Evolutionary conservation across 1,284 basidiomycete species (phyloP), one percentile per base, ranked within the genome.

Genomic region (Cutaneotrichosporon dermatis): DNA sequence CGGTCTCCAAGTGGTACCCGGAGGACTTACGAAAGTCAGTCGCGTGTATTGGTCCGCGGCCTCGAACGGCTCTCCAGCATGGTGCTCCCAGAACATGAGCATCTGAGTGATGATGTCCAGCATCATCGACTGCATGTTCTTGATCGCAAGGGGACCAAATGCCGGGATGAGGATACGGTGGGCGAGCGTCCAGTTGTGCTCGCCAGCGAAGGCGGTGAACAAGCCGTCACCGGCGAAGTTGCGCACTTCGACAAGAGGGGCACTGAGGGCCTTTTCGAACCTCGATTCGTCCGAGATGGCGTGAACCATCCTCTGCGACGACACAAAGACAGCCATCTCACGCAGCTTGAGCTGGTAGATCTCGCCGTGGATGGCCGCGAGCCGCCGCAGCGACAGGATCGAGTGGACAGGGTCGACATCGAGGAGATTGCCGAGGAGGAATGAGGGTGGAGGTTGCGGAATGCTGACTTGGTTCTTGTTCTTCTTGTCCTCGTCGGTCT

Each of bases 141-240:
- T 78, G 60, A 83, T 80, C 2, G 78, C 75, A 10, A 78, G 66
- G 0, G 81, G 80, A 34, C 82, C 81, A 69, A 84, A 84, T 2
- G 81, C 80, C 9, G 83, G 83, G 74, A 83, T 80, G 15, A 84
- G 78, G 43, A 84, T 74, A 39, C 82, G 81, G 70, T 84, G 82
- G 80, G 67, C 66, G 3, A 68, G 59, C 25, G 60, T 58, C 82
- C 83, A 84, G 68, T 82, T 82, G 43, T 76, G 75, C 62, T 84
- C 83, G 6, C 78, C 74, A 13, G 73, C 65, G 35, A 77, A 71
- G 0, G 82, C 81, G 69, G 69, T 70, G 58, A 70, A 70, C 41
- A 70, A 58, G 39, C 69, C 83, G 66, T 83, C 82, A n/a, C 79
- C 79, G 1, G 77, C 76, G 4, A 82, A 73, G 54, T 77, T 76